Evolutionary conservation across 2,329 filamentous ascomycete species (phyloP), one percentile per base, ranked within the genome.

Genomic region (Paraphaeosphaeria sporulosa): DNA sequence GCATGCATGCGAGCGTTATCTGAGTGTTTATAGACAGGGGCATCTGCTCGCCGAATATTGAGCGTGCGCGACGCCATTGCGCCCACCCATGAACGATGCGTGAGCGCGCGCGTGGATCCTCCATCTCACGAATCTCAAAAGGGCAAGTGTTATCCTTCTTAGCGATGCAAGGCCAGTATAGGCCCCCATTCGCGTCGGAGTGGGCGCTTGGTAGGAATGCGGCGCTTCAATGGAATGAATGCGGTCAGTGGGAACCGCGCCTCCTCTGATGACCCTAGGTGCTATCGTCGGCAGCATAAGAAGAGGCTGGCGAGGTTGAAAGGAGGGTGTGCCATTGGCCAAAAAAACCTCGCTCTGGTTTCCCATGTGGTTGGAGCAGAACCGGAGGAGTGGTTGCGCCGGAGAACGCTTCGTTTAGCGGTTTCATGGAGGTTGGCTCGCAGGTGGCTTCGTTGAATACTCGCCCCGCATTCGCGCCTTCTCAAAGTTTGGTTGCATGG

Each of bases 361-460:
- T 62, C 67, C 69, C 66, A 60, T 61, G 55, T 48, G 52, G 56
- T 61, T 66, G 69, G 60, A 57, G 51, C 46, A 46, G 57, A 62
- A 58, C 65, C 71, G 60, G 53, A 44, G 36, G 30, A 47, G n/a
- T 62, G 71, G 71, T 68, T 66, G 65, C 49, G 63, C 69, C 69
- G 64, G 54, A 58, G 52, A 43, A 55, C 47, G 54, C 44, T 48
- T 51, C 23, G 43, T 27, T 63, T 67, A 66, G 65, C 65, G 57
- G 50, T 56, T 57, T 62, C 62, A 60, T 61, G 61, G 48, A 62
- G 36, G 48, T 38, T 50, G 48, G 49, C 54, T 36, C 49, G 57
- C 27, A 30, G 27, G 27, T 30, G 27, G 27, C 27, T 30, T 63
- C 61, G 58, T 58, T 61, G 57, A 53, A 43, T 54, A 38, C 51